Evolutionary conservation across 2,329 filamentous ascomycete genomes (phyloP).

Genomic region (Hypoxylon sp.): DNA sequence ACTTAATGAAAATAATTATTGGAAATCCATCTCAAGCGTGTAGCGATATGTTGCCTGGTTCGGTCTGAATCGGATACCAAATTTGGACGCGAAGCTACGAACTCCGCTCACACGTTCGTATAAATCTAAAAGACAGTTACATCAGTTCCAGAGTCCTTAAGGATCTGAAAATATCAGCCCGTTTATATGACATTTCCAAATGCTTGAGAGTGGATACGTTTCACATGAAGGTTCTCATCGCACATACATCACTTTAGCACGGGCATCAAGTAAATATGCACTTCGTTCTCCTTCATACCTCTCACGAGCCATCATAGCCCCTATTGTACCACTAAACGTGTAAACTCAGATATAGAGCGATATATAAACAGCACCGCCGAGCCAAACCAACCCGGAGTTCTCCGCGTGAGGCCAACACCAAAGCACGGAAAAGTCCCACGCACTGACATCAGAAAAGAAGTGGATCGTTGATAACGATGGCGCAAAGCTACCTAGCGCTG

Average conservation of each 20-base stretch:
- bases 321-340: too few relatives aligned
- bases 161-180: neutral
- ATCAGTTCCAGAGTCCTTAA: neutral
- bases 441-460: slow-evolving; percentile 27
- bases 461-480: slow-evolving; percentile 32
- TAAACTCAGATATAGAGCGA: neutral
- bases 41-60: neutral
- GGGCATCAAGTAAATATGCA: too few relatives aligned
- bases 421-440: neutral
- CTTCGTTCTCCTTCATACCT: neutral
- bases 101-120: neutral
- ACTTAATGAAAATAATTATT: slow-evolving; percentile 41
- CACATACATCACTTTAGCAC: too few relatives aligned
- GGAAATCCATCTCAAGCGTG: neutral
- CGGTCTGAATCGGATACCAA: neutral
- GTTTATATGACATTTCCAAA: too few relatives aligned
- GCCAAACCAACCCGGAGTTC: neutral
- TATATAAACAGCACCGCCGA: neutral
- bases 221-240: neutral
- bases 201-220: too few relatives aligned
- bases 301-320: too few relatives aligned
- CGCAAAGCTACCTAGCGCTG: slow-evolving; percentile 30
- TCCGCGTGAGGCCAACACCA: neutral
- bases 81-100: neutral
- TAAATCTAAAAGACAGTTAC: neutral